These are phyloP conservation scores for Oryza longistaminata DNA, from an alignment of 176 grass and related monocot genomes.

Conservation along the genomic window DNA sequence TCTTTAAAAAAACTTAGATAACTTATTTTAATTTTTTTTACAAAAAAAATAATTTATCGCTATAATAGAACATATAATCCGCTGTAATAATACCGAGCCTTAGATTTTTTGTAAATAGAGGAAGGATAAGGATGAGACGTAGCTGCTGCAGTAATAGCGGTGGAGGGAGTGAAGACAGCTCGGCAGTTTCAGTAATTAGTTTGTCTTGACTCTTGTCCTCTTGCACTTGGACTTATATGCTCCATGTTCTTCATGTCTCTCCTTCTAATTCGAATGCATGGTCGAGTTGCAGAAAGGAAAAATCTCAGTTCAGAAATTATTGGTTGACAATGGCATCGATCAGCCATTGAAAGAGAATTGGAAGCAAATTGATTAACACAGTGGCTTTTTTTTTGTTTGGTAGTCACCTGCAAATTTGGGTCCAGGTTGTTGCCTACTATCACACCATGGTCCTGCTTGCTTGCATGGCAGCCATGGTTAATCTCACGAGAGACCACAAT, in stretches of 20 bases:
- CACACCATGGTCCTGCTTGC: background rate
- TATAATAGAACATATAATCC: no score
- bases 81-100: no score
- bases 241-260: background rate
- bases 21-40: no score
- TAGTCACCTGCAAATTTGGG: background rate
- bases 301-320: background rate
- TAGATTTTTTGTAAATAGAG: background rate
- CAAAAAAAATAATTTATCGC: no score
- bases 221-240: background rate
- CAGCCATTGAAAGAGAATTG: background rate
- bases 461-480: background rate
- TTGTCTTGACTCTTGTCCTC: slow-evolving; percentile 31
- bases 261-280: background rate
- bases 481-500: background rate
- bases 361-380: background rate
- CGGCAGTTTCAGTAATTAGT: slow-evolving; percentile 32
- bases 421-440: background rate
- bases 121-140: background rate
- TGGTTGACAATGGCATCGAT: background rate
- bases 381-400: background rate
- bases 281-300: background rate
- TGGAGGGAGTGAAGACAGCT: slow-evolving; percentile 4
- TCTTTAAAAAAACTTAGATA: no score
- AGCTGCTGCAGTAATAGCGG: background rate